These are phyloP conservation scores for Colletotrichum tamarilloi DNA, from an alignment of 2,329 filamentous ascomycete genomes.

Conservation along the genomic window DNA sequence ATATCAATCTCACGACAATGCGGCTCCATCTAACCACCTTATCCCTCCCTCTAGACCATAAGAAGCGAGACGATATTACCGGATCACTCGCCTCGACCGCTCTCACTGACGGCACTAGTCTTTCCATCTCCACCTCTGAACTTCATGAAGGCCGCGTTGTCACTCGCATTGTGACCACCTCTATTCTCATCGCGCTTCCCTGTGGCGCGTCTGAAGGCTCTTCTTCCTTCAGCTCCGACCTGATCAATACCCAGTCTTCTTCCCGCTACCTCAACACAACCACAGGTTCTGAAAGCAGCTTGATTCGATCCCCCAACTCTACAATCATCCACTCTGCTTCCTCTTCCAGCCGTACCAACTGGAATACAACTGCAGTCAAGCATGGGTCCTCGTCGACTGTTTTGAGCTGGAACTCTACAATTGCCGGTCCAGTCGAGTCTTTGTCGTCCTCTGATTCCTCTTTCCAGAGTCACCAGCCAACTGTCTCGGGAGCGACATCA, in stretches of 20 bases:
- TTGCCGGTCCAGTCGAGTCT: neutral
- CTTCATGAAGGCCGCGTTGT: neutral
- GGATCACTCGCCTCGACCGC: neutral
- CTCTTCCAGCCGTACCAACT: too few relatives aligned
- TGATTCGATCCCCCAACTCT: neutral
- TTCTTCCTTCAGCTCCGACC: neutral
- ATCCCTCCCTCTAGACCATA: neutral
- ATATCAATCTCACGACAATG: neutral
- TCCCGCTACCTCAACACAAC: neutral
- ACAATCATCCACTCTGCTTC: neutral
- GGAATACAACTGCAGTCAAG: neutral
- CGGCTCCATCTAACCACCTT: neutral
- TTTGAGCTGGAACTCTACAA: neutral
- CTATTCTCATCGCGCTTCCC: constrained; percentile 1
- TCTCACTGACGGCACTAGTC: neutral
- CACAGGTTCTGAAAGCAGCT: neutral
- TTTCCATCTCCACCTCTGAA: neutral
- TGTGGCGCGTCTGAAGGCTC: neutral
- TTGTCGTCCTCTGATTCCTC: neutral
- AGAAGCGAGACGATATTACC: neutral
- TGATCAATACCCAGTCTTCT: neutral
- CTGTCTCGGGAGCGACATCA: neutral
- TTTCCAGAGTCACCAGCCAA: neutral
- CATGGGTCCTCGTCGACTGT: neutral
- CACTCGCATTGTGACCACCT: constrained; percentile 11